Conservation (phyloP, 2,329 filamentous ascomycete genomes). For the Colletotrichum magnum region DNA sequence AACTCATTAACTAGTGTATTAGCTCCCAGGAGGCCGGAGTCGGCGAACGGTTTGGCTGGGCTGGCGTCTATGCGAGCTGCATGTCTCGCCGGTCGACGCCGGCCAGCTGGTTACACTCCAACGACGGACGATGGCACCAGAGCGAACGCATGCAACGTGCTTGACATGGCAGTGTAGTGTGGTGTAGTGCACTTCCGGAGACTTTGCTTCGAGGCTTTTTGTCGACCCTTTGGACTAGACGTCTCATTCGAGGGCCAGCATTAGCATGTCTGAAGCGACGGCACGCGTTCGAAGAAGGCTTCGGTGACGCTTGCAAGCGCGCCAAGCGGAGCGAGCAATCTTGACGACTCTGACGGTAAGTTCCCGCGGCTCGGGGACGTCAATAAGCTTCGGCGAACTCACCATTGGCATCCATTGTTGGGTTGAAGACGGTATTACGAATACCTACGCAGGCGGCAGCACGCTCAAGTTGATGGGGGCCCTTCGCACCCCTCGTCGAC, state of each 20-base stretch:
- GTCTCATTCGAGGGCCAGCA: background rate
- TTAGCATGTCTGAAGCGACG: slow-evolving; percentile 18
- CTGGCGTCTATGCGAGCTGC: slow-evolving; percentile 3
- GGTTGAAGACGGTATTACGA: too few species aligned
- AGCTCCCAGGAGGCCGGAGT: background rate
- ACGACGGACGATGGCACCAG: background rate
- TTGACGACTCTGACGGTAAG: slow-evolving; percentile 9
- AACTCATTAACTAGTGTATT: background rate
- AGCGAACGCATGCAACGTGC: slow-evolving; percentile 28
- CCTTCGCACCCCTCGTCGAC: too few species aligned
- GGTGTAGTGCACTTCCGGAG: background rate
- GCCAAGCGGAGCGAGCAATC: slow-evolving; percentile 10
- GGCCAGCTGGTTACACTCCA: slow-evolving; percentile 33
- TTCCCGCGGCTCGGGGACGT: background rate
- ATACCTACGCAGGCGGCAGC: too few species aligned
- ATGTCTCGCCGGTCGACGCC: slow-evolving; percentile 25
- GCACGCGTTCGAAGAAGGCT: slow-evolving; percentile 21
- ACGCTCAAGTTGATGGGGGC: too few species aligned
- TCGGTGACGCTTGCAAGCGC: slow-evolving; percentile 26
- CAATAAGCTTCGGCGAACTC: too few species aligned
- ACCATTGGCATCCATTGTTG: too few species aligned
- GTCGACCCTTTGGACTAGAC: background rate
- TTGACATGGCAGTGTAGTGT: background rate
- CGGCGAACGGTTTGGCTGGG: slow-evolving; percentile 3
- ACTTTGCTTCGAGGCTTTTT: slow-evolving; percentile 2